Base-by-base conservation (phyloP, 371 early-diverging fungal species). In the Mycotypha africana region DNA sequence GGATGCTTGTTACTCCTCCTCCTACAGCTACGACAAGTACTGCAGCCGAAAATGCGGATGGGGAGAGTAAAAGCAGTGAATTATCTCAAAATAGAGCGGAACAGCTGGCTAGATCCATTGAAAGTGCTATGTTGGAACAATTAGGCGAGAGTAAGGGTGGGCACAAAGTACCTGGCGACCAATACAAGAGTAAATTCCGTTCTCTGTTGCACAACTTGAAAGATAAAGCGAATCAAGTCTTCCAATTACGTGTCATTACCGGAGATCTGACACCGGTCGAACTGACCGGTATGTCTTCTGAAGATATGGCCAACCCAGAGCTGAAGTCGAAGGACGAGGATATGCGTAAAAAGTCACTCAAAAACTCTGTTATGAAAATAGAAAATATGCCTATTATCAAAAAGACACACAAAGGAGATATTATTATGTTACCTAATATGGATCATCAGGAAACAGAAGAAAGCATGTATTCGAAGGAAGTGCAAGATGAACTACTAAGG, bases 271-370 rank as follows among this genome's bases (percentile, higher is more conserved):
- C 67, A 2, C 76, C 85, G 0, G 54, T 59, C 14, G 74, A 67
- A n/a, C 74, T 91, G 9, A 83, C 87, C 30, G 68, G 70, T n/a
- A 78, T 87, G 64, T 74, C 85, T 0, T 74, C 84, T 6, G 82
- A 86, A 44, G 89, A 88, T 36, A 72, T 91, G 56, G 88, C 84
- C 2, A 89, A 87, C 53, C 88, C 86, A 1, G 83, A 81, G 41
- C 62, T 86, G 16, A 72, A 76, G 50, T 78, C 76, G 8, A 74
- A 75, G 56, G 66, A 78, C 2, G 83, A 79, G 42, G 72, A 76
- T 11, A 63, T 85, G 34, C 72, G 85, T 30, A 60, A 79, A 47
- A 67, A 77, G 49, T 72, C 78, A 26, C 66, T 87, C 14, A 76
- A 79, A 32, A 76, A 85, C 42, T 77, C 82, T 2, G 69, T 85